These are phyloP conservation scores for Bombardia bombarda DNA, from an alignment of 495 filamentous ascomycete species.

Conservation along the genomic window DNA sequence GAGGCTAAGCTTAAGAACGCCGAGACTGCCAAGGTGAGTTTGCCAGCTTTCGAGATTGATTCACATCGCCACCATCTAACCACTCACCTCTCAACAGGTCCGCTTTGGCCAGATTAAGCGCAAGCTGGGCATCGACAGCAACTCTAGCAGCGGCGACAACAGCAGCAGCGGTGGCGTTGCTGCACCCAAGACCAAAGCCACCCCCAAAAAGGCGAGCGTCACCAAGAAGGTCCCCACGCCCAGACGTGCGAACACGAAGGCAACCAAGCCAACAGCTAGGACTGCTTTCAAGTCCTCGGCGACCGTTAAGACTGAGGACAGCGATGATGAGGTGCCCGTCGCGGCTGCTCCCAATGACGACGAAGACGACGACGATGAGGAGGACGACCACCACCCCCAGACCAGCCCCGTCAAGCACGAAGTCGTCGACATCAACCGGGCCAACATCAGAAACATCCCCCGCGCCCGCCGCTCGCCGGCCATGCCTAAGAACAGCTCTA, in stretches of 20 bases:
- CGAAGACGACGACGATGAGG: neutral
- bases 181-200: neutral
- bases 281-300: neutral
- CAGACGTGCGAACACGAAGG: neutral
- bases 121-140: conserved; percentile 17
- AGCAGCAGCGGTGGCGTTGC: neutral
- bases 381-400: neutral
- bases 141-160: neutral
- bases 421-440: neutral
- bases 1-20: conserved; percentile 13
- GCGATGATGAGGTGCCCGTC: neutral
- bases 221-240: no score
- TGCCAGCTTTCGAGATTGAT: neutral
- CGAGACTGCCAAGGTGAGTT: conserved; percentile 15
- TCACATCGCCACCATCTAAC: neutral
- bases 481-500: no score
- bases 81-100: conserved; percentile 7
- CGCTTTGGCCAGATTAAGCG: conserved; percentile 23
- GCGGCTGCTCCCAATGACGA: neutral
- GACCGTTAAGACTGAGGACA: neutral
- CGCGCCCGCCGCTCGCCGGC: no score
- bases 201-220: no score
- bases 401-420: neutral
- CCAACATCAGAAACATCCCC: no score
- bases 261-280: neutral